Conservation (phyloP, 257 asterid species). For the Craterostigma plantagineum region DNA sequence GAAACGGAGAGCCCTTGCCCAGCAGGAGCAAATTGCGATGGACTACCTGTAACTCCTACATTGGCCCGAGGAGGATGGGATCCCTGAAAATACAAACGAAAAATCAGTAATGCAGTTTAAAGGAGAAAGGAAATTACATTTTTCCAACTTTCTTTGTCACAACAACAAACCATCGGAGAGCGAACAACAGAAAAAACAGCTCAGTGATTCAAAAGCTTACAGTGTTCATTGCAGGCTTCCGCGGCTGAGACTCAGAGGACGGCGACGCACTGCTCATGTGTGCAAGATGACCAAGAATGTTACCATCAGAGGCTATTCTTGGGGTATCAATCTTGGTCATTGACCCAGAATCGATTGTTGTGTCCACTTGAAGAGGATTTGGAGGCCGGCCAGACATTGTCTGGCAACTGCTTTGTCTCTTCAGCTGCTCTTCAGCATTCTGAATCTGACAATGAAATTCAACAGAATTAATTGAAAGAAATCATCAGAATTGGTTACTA, state of each 20-base stretch:
- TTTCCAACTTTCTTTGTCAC: no score
- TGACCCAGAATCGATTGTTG: constrained; percentile 63
- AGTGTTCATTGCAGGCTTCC: constrained; percentile 33
- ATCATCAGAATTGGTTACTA: background rate
- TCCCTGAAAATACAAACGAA: constrained; percentile 20
- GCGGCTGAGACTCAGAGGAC: constrained; percentile 60
- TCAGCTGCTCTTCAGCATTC: constrained; percentile 75
- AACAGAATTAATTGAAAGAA: background rate
- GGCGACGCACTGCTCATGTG: constrained; percentile 72
- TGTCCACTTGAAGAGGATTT: constrained; percentile 60
- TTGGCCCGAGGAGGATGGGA: constrained; percentile 45
- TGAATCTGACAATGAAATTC: constrained; percentile 69
- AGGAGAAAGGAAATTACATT: no score
- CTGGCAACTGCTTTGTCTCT: constrained; percentile 37
- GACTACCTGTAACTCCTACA: constrained; percentile 44
- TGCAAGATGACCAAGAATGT: constrained; percentile 33
- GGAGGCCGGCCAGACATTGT: constrained; percentile 36
- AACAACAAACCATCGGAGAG: no score
- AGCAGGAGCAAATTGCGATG: constrained; percentile 54
- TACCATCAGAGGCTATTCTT: constrained; percentile 53
- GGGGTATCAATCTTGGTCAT: constrained; percentile 63
- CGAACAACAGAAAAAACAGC: background rate
- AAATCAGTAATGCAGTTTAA: background rate
- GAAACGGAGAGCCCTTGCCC: constrained; percentile 51
- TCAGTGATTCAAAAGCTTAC: constrained; percentile 18